phyloP scores from a whole-genome alignment of 2,329 filamentous ascomycete species.

The Calonectria leucothoes region DNA sequence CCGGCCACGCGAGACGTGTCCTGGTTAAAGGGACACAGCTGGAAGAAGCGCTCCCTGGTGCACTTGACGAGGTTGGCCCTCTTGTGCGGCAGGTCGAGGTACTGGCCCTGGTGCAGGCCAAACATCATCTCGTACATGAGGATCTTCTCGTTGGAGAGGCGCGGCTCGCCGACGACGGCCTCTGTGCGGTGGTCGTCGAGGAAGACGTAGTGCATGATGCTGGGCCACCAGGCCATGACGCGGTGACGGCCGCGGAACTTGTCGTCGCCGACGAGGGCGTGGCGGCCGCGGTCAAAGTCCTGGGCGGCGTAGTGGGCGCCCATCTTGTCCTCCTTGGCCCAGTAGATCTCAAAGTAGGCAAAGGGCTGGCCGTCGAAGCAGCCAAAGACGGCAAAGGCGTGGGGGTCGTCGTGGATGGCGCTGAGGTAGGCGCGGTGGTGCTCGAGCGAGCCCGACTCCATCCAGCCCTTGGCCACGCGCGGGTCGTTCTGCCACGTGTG shows the following conservation, averaged over 20 bases:
- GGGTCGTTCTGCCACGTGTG: slow-evolving; percentile 85
- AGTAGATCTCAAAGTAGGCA: slow-evolving; percentile 78
- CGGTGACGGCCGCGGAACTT: slow-evolving; percentile 70
- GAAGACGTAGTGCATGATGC: slow-evolving; percentile 71
- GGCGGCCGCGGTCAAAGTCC: slow-evolving; percentile 69
- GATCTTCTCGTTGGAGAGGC: slow-evolving; percentile 75
- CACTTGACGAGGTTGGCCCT: slow-evolving; percentile 74
- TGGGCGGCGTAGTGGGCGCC: slow-evolving; percentile 66
- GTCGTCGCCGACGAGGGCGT: slow-evolving; percentile 68
- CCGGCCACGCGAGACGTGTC: slow-evolving; percentile 66
- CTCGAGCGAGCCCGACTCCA: slow-evolving; percentile 78
- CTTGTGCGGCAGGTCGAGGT: slow-evolving; percentile 79
- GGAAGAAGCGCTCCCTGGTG: slow-evolving; percentile 76
- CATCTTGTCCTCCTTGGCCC: slow-evolving; percentile 63
- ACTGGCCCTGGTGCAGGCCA: slow-evolving; percentile 78
- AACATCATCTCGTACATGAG: slow-evolving; percentile 80
- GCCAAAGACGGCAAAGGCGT: slow-evolving; percentile 75
- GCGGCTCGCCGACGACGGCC: slow-evolving; percentile 75
- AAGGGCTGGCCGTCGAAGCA: slow-evolving; percentile 77
- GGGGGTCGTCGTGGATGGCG: slow-evolving; percentile 74
- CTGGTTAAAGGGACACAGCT: slow-evolving; percentile 69
- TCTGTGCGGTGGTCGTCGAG: slow-evolving; percentile 69
- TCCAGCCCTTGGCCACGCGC: slow-evolving; percentile 80
- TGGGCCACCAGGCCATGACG: slow-evolving; percentile 71
- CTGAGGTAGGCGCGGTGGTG: slow-evolving; percentile 78